Conservation (phyloP, 129 eudicot genomes). For the Ambrosia artemisiifolia region DNA sequence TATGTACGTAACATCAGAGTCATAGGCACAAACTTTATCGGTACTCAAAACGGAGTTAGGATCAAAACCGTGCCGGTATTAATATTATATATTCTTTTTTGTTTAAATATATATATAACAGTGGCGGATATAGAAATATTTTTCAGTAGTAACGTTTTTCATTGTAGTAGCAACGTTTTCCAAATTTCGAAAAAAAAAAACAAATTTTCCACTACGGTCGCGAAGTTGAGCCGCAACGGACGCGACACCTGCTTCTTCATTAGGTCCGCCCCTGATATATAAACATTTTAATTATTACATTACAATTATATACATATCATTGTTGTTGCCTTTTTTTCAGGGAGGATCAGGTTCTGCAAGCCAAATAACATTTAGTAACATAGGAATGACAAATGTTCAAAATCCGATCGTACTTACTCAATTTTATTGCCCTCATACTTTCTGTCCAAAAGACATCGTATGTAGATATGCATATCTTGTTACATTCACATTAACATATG, state of each 20-base stretch:
- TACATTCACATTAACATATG: not conserved
- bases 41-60: constrained; percentile 29
- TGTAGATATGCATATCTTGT: not conserved
- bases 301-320: not conserved
- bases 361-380: constrained; percentile 11
- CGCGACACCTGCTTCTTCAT: too few relatives aligned
- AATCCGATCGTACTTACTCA: constrained; percentile 21
- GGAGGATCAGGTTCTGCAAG: constrained; percentile 21
- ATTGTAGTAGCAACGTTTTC: too few relatives aligned
- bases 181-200: too few relatives aligned
- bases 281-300: too few relatives aligned
- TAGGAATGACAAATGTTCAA: constrained; percentile 15
- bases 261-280: too few relatives aligned
- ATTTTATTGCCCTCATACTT: constrained; percentile 24
- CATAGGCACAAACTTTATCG: not conserved
- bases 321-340: not conserved
- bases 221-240: too few relatives aligned
- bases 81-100: not conserved
- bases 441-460: not conserved
- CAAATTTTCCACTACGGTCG: too few relatives aligned
- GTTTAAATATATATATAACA: not conserved
- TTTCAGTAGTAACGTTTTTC: too few relatives aligned
- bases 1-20: constrained; percentile 9
- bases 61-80: constrained; percentile 27
- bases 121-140: too few relatives aligned